phyloP scores from a whole-genome alignment of 768 basidiomycete species.

The Tulasnella sp. region DNA sequence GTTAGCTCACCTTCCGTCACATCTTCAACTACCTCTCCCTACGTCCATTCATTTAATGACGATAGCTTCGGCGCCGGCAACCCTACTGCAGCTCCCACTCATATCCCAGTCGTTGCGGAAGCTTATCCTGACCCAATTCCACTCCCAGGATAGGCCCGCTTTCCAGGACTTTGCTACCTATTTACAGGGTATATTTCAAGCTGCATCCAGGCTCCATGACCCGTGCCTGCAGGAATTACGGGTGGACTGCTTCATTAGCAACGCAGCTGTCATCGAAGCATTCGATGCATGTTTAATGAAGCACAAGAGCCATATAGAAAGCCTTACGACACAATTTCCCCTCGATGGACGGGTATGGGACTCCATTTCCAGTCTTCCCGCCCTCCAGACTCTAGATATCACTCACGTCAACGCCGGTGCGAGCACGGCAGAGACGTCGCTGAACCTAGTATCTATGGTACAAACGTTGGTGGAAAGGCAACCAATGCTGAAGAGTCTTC shows the following conservation, averaged over 20 bases:
- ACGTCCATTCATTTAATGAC: background rate
- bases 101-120: background rate
- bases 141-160: no score
- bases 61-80: background rate
- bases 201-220: background rate
- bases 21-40: background rate
- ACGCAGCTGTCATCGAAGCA: background rate
- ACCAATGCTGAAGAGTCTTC: background rate
- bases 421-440: no score
- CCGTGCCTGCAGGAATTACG: background rate
- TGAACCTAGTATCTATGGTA: background rate
- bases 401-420: background rate
- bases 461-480: background rate
- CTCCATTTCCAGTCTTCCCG: background rate
- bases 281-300: background rate
- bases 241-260: background rate
- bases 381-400: background rate
- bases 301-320: background rate
- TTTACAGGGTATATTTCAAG: background rate
- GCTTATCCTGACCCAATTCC: background rate
- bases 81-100: background rate
- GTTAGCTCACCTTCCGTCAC: background rate
- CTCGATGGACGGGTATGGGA: background rate
- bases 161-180: background rate
- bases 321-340: background rate